A percentile compares a stretch with the other conserved stretches of the same genome.
phyloP scores from a whole-genome alignment of 441 rosid species.

The Dalechampia spathulata region DNA sequence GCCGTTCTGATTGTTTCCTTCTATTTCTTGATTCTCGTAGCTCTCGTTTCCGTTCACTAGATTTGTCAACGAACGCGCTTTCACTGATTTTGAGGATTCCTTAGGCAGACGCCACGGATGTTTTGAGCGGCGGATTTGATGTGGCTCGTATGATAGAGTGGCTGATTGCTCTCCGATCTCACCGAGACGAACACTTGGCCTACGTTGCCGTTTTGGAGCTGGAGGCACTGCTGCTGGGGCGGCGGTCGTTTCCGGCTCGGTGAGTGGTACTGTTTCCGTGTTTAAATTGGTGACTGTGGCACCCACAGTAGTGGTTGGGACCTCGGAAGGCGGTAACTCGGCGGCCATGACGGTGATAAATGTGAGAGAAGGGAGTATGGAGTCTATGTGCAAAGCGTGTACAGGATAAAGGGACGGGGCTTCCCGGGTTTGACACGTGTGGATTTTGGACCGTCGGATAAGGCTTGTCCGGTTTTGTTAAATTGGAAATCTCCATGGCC shows the following conservation, averaged over 20 bases:
- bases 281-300: constrained; percentile 9
- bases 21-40: constrained; percentile 24
- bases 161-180: constrained; percentile 60
- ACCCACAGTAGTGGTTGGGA: constrained; percentile 9
- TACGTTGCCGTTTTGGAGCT: constrained; percentile 45
- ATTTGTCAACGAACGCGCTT: constrained; percentile 52
- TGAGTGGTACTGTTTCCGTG: constrained; percentile 8
- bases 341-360: constrained; percentile 27
- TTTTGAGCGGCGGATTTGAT: constrained; percentile 39
- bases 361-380: background rate
- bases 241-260: constrained; percentile 20
- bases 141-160: constrained; percentile 26
- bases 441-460: constrained; percentile 12
- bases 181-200: constrained; percentile 68
- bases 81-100: constrained; percentile 40
- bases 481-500: too few relatives aligned
- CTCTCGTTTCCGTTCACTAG: constrained; percentile 46
- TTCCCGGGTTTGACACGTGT: background rate
- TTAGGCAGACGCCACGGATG: constrained; percentile 36
- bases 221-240: constrained; percentile 14
- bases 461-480: too few relatives aligned
- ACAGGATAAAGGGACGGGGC: constrained; percentile 13
- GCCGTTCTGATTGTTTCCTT: constrained; percentile 20
- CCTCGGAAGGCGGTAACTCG: constrained; percentile 33
- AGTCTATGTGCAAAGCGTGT: constrained; percentile 9